Base-by-base conservation (phyloP, 2,329 filamentous ascomycete species). In the Diaporthe ampelina region DNA sequence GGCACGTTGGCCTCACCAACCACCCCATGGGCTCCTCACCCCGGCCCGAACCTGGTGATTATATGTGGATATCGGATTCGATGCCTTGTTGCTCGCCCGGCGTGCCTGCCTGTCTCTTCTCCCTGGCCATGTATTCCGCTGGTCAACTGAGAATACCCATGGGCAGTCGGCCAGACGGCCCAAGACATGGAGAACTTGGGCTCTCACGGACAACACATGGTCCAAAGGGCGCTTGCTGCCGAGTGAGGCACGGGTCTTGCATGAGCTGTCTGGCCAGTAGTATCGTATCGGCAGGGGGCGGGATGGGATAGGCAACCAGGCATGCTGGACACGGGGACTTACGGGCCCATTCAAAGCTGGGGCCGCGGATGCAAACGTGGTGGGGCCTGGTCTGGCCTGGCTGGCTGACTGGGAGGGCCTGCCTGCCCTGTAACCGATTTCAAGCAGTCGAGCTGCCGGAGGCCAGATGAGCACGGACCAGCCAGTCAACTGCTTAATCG, bases 401-500 rank as follows among this genome's bases (percentile, higher is more conserved):
- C 48, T 24, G 48, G 57, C 17, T 19, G 32, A 52, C 45, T 26
- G 24, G 73, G 40, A 61, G 52, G 21, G 50, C 37, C 59, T 24
- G 50, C 73, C 57, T 65, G 59, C 58, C 21, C n/a, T 43, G 10
- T 8, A 21, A 32, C 67, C 56, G 37, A 43, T 32, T 32, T 32
- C 29, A 32, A 32, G 29, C 29, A 32, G 11, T 32, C 29, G 26
- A 21, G 32, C 48, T 50, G 26, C 29, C 48, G 43, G 15, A 17
- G 21, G 43, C 54, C 5, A 29, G 29, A 11, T 11, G 37, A 52
- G 70, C 70, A 73, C 70, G 15, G 70, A 58, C 63, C 73, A 75
- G 29, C 4, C n/a, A 75, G 48, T n/a, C 29, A 68, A 35, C 59
- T 50, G 21, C 45, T 29, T 29, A 24, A 26, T 32, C 32, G n/a